Evolutionary conservation across 805 yeast genomes (phyloP), one percentile per base, ranked within the genome.

Genomic region (Lachancea nothofagi): DNA sequence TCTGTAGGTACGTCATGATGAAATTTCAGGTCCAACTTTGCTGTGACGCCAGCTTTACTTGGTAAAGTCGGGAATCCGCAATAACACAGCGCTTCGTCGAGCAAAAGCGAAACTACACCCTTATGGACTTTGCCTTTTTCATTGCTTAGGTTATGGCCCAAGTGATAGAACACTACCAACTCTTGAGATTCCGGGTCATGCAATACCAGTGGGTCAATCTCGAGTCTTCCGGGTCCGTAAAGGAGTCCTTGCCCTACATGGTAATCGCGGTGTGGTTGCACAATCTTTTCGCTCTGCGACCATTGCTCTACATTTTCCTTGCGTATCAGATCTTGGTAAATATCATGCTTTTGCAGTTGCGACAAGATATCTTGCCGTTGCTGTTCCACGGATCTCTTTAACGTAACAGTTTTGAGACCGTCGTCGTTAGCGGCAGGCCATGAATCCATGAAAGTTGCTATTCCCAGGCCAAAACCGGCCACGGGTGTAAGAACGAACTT

Each of bases 61-160:
- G 97, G 97, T 9, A 90, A 66, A 20, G 72, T 65, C 3, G 86
- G 78, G 57, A 88, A 90, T 12, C 96, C 97, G 53, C 95, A 83
- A 31, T 78, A 70, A 53, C 96, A 86, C 21, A 90, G 64, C 0
- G 83, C 81, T 57, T 89, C 97, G 61, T 90, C 97, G 38, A 90
- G 48, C 10, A 90, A 59, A 2, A 95, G 79, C 2, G 94, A 73
- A 4, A 85, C 62, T 3, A 89, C 69, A 3, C 97, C 96, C 51
- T 83, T 82, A 56, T 87, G 95, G 14, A 90, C 74, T 38, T 77
- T 76, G 0, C 85, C 85, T 35, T 80, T 83, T 35, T 74, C 75
- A 36, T 89, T 85, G 5, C 78, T 68, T 27, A 88, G 57, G 26
- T 72, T 69, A 4, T 65, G 56, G 2, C 96, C 96, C 27, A 89